These are phyloP conservation scores for Microbotryum lychnidis-dioicae DNA, from an alignment of 1,284 basidiomycete species.

Conservation along the genomic window DNA sequence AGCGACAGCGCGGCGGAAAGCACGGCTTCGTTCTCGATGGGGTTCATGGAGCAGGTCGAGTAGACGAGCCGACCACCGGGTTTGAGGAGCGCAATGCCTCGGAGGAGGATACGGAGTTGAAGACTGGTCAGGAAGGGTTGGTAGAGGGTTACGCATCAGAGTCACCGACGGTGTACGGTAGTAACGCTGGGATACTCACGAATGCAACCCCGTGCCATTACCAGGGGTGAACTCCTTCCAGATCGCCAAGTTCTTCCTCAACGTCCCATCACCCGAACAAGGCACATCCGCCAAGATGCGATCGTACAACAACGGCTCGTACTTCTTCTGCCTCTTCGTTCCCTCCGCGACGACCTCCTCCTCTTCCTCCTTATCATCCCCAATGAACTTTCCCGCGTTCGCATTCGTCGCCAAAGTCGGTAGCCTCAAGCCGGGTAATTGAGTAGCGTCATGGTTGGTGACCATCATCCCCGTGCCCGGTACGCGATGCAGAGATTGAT, in stretches of 20 bases:
- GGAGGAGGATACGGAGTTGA: constrained; percentile 82
- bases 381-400: constrained; percentile 9
- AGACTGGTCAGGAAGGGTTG: constrained; percentile 48
- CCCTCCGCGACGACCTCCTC: neutral
- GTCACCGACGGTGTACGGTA: too few species aligned
- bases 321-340: constrained; percentile 22
- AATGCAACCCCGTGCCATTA: constrained; percentile 84
- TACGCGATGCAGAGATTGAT: constrained; percentile 81
- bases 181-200: constrained; percentile 46
- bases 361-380: constrained; percentile 26
- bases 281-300: constrained; percentile 95
- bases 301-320: constrained; percentile 66
- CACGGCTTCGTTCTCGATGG: constrained; percentile 95
- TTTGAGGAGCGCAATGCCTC: constrained; percentile 84
- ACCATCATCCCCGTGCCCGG: constrained; percentile 89
- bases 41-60: constrained; percentile 96
- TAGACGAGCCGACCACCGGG: constrained; percentile 86
- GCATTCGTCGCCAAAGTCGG: neutral
- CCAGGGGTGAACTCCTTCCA: constrained; percentile 87
- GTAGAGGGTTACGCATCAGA: neutral
- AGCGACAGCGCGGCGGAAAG: constrained; percentile 71
- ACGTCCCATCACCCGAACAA: constrained; percentile 92
- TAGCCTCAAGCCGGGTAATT: constrained; percentile 52
- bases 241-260: constrained; percentile 89
- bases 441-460: constrained; percentile 90